Conservation (phyloP, 768 basidiomycete species). For the Suillus subluteus region DNA sequence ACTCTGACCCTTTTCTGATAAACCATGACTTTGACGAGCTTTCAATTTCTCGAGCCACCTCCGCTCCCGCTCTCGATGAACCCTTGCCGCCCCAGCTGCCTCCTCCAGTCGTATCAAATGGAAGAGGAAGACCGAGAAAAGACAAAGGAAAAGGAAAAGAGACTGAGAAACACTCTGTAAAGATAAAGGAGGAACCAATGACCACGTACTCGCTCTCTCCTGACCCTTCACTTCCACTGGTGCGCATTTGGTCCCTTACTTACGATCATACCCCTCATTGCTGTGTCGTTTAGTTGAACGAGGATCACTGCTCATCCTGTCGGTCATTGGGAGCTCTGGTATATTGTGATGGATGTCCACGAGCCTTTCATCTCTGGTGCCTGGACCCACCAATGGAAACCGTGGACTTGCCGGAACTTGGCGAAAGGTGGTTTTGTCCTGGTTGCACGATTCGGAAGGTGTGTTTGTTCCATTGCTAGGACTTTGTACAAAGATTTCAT, state of each 20-base stretch:
- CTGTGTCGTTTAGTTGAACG: constrained; percentile 51
- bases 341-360: constrained; percentile 96
- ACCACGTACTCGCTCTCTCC: constrained; percentile 39
- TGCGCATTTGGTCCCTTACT: constrained; percentile 30
- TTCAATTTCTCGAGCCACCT: constrained; percentile 66
- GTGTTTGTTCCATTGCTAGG: constrained; percentile 23
- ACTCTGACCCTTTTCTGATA: constrained; percentile 55
- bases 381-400: constrained; percentile 93
- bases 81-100: constrained; percentile 12
- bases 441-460: constrained; percentile 71
- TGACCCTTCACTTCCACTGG: constrained; percentile 39
- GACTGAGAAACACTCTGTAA: constrained; percentile 35
- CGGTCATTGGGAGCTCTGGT: constrained; percentile 83
- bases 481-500: constrained; percentile 5
- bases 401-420: constrained; percentile 77
- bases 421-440: constrained; percentile 79
- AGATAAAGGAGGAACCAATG: constrained; percentile 50
- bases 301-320: constrained; percentile 87
- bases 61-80: constrained; percentile 40
- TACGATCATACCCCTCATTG: constrained; percentile 21
- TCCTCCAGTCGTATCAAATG: constrained; percentile 17
- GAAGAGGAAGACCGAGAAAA: constrained; percentile 35
- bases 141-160: constrained; percentile 57
- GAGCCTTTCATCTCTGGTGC: constrained; percentile 96
- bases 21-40: constrained; percentile 62